phyloP scores from a whole-genome alignment of 2,329 filamentous ascomycete genomes.

The Pestalotiopsis fici region DNA sequence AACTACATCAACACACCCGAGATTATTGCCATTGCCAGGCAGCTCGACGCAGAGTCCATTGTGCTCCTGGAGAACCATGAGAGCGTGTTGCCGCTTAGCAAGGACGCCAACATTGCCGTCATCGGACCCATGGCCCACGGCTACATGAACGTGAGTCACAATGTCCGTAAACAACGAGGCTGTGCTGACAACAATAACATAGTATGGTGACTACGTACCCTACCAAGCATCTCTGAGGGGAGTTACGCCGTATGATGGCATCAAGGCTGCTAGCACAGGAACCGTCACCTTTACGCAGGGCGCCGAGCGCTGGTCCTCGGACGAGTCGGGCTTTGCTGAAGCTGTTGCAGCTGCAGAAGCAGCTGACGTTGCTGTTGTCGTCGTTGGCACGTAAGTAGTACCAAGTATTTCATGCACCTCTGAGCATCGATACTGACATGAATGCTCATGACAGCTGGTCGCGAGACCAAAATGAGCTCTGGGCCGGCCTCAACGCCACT shows the following conservation, averaged over 20 bases:
- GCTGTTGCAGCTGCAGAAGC: slow-evolving; percentile 65
- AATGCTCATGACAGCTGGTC: slow-evolving; percentile 49
- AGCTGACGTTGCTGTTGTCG: slow-evolving; percentile 71
- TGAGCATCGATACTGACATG: neutral
- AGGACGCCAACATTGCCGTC: slow-evolving; percentile 68
- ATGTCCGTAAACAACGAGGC: neutral
- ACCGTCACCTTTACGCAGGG: slow-evolving; percentile 68
- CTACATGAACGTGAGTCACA: slow-evolving; percentile 62
- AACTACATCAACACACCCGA: slow-evolving; percentile 64
- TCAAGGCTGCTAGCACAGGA: slow-evolving; percentile 60
- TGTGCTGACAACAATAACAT: slow-evolving; percentile 8
- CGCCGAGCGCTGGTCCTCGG: slow-evolving; percentile 72
- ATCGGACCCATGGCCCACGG: slow-evolving; percentile 76
- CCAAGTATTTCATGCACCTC: neutral
- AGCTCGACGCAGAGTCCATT: slow-evolving; percentile 66
- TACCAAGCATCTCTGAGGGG: slow-evolving; percentile 64
- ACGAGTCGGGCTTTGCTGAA: slow-evolving; percentile 66
- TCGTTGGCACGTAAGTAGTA: slow-evolving; percentile 60
- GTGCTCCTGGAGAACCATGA: slow-evolving; percentile 62
- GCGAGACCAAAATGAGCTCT: slow-evolving; percentile 71
- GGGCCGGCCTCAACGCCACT: slow-evolving; percentile 70
- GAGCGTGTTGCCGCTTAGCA: slow-evolving; percentile 54
- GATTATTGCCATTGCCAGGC: slow-evolving; percentile 57
- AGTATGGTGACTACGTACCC: slow-evolving; percentile 76
- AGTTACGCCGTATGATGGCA: slow-evolving; percentile 70